Conservation (phyloP, 2,329 filamentous ascomycete genomes). For the Cercospora sp. region DNA sequence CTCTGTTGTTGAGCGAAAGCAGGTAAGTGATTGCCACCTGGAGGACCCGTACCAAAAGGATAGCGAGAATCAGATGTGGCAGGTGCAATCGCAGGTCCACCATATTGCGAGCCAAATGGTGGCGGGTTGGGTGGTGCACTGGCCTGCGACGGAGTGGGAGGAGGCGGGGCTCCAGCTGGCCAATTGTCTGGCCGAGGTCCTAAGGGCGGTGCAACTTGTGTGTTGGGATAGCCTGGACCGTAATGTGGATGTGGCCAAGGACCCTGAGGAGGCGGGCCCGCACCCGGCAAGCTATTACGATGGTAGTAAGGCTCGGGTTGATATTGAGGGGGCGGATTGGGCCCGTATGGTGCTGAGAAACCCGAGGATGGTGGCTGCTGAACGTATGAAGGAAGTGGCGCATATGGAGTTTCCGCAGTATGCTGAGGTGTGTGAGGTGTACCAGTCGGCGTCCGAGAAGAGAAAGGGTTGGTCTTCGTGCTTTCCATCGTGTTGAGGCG, state of each 20-base stretch:
- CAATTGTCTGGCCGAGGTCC: constrained; percentile 8
- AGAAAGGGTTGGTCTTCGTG: constrained; percentile 12
- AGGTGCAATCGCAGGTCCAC: constrained; percentile 33
- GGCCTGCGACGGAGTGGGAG: constrained; percentile 8
- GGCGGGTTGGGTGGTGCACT: constrained; percentile 11
- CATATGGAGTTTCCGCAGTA: constrained; percentile 13
- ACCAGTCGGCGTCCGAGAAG: constrained; percentile 12
- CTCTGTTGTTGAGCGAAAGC: constrained; percentile 36
- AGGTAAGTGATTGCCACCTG: constrained; percentile 24
- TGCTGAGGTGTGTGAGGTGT: constrained; percentile 10
- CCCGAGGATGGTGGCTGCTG: constrained; percentile 12
- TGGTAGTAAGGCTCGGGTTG: constrained; percentile 14
- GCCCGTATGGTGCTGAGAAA: constrained; percentile 13
- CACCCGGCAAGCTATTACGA: constrained; percentile 23
- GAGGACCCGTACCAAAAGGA: constrained; percentile 17
- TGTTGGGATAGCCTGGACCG: constrained; percentile 17
- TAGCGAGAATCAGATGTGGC: constrained; percentile 27
- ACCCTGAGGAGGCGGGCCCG: constrained; percentile 5
- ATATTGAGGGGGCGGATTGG: constrained; percentile 19
- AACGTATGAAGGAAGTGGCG: constrained; percentile 18
- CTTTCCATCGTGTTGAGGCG: constrained; percentile 19
- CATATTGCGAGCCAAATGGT: constrained; percentile 20
- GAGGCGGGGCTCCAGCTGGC: constrained; percentile 8
- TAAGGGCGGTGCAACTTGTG: constrained; percentile 13
- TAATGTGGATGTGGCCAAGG: constrained; percentile 10